phyloP scores from a whole-genome alignment of 768 basidiomycete genomes.

The Gymnopilus junonius region DNA sequence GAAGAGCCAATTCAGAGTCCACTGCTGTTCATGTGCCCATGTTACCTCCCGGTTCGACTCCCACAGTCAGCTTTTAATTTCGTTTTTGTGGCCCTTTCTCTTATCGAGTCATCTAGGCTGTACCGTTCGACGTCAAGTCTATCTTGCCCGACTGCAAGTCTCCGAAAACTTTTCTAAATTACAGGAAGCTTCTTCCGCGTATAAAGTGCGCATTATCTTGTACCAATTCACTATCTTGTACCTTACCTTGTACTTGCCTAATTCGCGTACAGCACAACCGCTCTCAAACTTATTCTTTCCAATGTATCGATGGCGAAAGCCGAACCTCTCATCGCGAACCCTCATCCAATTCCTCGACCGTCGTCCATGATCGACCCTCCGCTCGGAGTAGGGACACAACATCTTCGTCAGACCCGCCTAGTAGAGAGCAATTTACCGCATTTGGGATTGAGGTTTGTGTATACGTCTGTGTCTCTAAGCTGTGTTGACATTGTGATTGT shows the following conservation, averaged over 20 bases:
- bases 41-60: neutral
- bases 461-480: neutral
- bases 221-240: neutral
- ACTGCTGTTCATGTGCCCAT: neutral
- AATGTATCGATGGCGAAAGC: constrained; percentile 20
- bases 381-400: neutral
- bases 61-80: constrained; percentile 7
- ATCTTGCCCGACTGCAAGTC: constrained; percentile 23
- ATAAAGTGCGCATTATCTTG: constrained; percentile 17
- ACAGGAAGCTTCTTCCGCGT: constrained; percentile 17
- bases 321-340: constrained; percentile 5
- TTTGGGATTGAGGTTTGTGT: constrained; percentile 27
- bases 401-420: neutral
- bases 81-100: neutral
- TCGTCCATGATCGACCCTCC: neutral
- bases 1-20: neutral
- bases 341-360: neutral
- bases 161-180: constrained; percentile 18
- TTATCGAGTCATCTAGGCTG: constrained; percentile 11
- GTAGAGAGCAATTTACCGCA: constrained; percentile 20
- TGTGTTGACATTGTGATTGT: neutral
- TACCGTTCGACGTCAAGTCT: constrained; percentile 21
- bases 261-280: neutral
- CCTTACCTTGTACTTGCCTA: neutral
- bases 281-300: constrained; percentile 9